Evolutionary conservation across 805 yeast genomes (phyloP).

Genomic region (Blastobotrys robertii): DNA sequence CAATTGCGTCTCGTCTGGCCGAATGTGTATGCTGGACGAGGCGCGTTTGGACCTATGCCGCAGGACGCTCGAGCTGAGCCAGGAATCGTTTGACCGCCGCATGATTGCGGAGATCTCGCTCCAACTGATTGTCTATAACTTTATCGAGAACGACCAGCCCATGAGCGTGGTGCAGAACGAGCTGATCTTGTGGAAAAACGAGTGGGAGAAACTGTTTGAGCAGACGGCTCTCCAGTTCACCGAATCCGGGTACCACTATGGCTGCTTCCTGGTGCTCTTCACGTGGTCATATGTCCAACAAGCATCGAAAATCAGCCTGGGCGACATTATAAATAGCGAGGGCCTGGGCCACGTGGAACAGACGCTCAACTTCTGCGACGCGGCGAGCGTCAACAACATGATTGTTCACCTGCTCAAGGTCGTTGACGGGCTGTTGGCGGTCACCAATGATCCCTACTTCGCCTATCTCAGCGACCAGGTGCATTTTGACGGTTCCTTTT

Average conservation of each 20-base stretch:
- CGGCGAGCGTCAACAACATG: conserved; percentile 27
- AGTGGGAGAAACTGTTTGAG: conserved; percentile 59
- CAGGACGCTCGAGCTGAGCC: conserved; percentile 43
- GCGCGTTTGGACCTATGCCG: conserved; percentile 49
- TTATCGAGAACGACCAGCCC: conserved; percentile 34
- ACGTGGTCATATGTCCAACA: conserved; percentile 25
- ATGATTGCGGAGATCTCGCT: conserved; percentile 69
- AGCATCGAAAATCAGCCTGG: background rate
- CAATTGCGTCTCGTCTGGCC: conserved; percentile 56
- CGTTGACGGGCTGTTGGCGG: conserved; percentile 32
- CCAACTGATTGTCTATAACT: conserved; percentile 48
- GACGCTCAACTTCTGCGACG: conserved; percentile 9
- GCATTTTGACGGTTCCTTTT: conserved; percentile 33
- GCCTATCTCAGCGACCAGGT: conserved; percentile 65
- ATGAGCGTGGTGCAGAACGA: conserved; percentile 37
- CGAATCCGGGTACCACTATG: conserved; percentile 58
- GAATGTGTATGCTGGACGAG: conserved; percentile 54
- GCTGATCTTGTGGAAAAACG: conserved; percentile 50
- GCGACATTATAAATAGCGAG: conserved; percentile 2
- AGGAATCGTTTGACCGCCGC: conserved; percentile 72
- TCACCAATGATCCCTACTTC: conserved; percentile 46
- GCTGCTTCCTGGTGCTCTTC: conserved; percentile 41
- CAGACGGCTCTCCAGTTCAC: conserved; percentile 70
- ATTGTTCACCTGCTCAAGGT: conserved; percentile 35
- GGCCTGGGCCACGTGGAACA: conserved; percentile 4